Base-by-base conservation (phyloP, 2,329 filamentous ascomycete species). In the Fusarium nodosum region DNA sequence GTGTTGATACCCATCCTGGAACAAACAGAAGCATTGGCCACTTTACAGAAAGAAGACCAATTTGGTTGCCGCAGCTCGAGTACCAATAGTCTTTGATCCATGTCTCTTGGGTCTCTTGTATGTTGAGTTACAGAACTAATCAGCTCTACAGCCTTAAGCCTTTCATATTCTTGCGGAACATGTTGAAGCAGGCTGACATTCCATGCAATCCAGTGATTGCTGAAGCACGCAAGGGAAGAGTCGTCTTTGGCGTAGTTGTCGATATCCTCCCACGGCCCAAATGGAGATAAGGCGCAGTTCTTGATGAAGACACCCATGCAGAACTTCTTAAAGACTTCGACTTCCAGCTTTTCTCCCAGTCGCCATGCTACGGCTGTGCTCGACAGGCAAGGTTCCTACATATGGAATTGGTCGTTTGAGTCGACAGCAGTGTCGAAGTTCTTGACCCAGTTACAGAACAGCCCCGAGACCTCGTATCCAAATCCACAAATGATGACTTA, bases 91-190 rank as follows among this genome's bases (percentile, higher is more conserved):
- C 20, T 24, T 24, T 33, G 7, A 3, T 24, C 20, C 1, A 33
- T 16, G 0, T 1, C 15, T 18, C 45, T 33, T 20, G 30, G 45
- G 1, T 33, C 30, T 6, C 30, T 20, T 7, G 16, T 18, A 18
- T 33, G 20, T 5, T 31, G 2, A 1, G 10, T 7, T n/a, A 48
- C n/a, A 2, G 7, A 1, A 4, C 24, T 22, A 1, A 6, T 20
- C 11, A 7, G 2, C 15, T 20, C 10, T 12, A 48, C 45, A 4
- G n/a, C 28, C 16, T 30, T 33, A 1, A 48, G 28, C 0, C 28
- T 13, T 4, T 30, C 18, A 3, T 30, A 46, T 0, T 46, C 44
- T 7, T 31, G 8, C 5, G 44, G 12, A 7, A 22, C 9, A 2
- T 11, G n/a, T 5, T 47, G n/a, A 4, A 47, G 9, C 11, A 31